Base-by-base conservation (phyloP, 2,329 filamentous ascomycete species). In the Aureobasidium sp. region DNA sequence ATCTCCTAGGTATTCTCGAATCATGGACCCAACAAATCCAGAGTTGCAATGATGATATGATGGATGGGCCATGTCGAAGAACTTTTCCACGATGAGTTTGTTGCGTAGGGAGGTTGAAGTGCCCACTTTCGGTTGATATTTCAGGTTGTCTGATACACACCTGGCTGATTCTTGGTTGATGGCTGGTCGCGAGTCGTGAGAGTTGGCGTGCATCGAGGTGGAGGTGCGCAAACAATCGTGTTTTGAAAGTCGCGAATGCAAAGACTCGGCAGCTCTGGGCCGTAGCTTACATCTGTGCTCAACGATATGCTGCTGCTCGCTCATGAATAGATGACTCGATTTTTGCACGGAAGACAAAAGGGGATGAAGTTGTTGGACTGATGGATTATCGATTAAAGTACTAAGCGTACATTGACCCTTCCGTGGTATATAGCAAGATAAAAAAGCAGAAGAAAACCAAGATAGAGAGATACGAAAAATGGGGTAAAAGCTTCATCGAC, bases 331-430 rank as follows among this genome's bases (percentile, higher is more conserved):
- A n/a, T n/a, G n/a, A n/a, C n/a, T n/a, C n/a, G n/a, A 29, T 25
- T 30, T 29, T 8, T 2, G 5, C 1, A 17, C 2, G 7, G 25
- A n/a, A 16, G 12, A 11, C 27, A n/a, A 19, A 17, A 24, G 8
- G 7, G 29, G 7, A 3, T 8, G 4, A 24, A 16, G 12, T 34
- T 24, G 12, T 32, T 30, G 11, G 22, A 17, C n/a, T 22, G 11
- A 10, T 45, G 41, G 41, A 45, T 45, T 45, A 45, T 16, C n/a
- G 32, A 48, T 48, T 48, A 48, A 48, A 19, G 44, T 37, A 48
- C 44, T 19, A 25, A 3, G 4, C 25, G 44, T 48, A 47, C 42
- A 27, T 47, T 47, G 42, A 47, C 30, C n/a, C 44, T n/a, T 48
- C 44, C 44, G 32, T 48, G 44, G 44, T 48, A 48, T 48, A 17